These are phyloP conservation scores for Silene vulgaris DNA, from an alignment of 179 eudicot genomes.

Conservation along the genomic window DNA sequence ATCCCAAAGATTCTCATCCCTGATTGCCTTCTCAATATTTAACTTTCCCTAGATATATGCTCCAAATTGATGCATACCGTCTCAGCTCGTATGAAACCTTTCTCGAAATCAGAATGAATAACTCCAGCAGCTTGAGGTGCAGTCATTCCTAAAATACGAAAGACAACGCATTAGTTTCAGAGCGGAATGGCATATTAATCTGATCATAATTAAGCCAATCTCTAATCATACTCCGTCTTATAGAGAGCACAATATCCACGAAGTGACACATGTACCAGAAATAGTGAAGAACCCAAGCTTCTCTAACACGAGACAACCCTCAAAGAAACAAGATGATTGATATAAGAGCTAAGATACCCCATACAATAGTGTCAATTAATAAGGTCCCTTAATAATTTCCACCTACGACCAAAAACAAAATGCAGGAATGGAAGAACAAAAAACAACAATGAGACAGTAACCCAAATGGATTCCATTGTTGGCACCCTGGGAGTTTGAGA, in stretches of 20 bases:
- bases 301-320: not conserved
- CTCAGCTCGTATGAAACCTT: conserved; percentile 97
- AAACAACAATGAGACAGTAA: not conserved
- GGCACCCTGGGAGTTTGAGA: not conserved
- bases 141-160: conserved; percentile 67
- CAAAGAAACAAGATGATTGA: not conserved
- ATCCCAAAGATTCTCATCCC: not conserved
- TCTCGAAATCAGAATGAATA: conserved; percentile 96
- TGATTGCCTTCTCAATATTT: not conserved
- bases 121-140: conserved; percentile 99
- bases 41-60: not conserved
- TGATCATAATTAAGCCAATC: not conserved
- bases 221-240: not conserved
- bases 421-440: not conserved
- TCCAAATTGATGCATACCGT: conserved; percentile 51
- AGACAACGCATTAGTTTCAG: conserved; percentile 6
- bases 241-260: not conserved
- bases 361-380: not conserved
- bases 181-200: not conserved
- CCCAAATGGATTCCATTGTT: conserved; percentile 1
- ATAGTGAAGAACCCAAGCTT: conserved; percentile 2
- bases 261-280: not conserved
- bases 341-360: not conserved
- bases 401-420: not conserved
- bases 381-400: not conserved